Evolutionary conservation across 2,329 filamentous ascomycete species (phyloP), one percentile per base, ranked within the genome.

Genomic region (Aureobasidium musti): DNA sequence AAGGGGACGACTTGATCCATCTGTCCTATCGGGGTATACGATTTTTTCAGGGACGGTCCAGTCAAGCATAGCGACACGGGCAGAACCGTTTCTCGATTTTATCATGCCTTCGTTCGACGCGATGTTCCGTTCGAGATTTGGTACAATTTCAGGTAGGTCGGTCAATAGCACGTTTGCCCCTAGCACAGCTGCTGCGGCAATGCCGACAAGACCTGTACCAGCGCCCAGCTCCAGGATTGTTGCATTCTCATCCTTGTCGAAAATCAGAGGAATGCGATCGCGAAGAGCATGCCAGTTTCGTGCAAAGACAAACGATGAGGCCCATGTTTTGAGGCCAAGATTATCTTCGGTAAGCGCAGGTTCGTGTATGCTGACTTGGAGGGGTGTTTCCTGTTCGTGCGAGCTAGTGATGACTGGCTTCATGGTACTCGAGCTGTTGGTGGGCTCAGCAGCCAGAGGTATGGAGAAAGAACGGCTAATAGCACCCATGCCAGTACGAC

Each of bases 271-370:
- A 23, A 67, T 54, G 19, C 68, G 66, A 23, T 68, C 49, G 23
- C 54, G 69, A 21, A 83, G 74, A 3, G 68, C 69, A 56, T 74
- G 73, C 30, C 98, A 84, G 28, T 90, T 87, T 71, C 86, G 89
- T 0, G 94, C 90, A 5, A 98, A 86, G 2, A 96, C 84, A 74
- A 92, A 96, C 0, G 92, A 94, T 0, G 92, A 94, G 0, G 91
- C 91, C 95, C 95, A 98, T 0, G 95, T 99, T 78, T 99, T 98
- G 76, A 96, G 84, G 1, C 95, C 95, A 21, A 98, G 82, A 67
- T 91, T 90, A 77, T 97, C 94, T 7, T 90, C 90, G 0, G 91
- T 96, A 66, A 98, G 82, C 0, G 92, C 88, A 1, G 95, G 95
- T 75, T 99, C 95, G 66, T 91, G 85, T 45, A 99, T 87, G 41